Evolutionary conservation across 1,284 basidiomycete species (phyloP).

Genomic region (Volvariella surrecta): DNA sequence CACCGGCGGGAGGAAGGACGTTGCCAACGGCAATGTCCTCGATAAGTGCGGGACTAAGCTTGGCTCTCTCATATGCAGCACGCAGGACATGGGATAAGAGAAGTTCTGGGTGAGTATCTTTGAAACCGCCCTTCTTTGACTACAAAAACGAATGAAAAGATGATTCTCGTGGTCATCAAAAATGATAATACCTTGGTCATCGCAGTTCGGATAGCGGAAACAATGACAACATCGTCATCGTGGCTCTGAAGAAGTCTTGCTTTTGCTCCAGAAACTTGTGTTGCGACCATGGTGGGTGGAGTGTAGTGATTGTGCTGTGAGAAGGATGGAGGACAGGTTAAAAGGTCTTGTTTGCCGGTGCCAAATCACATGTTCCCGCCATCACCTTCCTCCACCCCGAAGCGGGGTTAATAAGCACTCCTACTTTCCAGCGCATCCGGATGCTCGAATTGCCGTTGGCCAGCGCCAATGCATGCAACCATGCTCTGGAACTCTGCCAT

Average conservation of each 20-base stretch:
- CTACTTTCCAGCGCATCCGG: no score
- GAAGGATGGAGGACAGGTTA: no score
- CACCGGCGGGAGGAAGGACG: slow-evolving; percentile 89
- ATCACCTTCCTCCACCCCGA: no score
- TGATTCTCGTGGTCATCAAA: neutral
- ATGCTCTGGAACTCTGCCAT: no score
- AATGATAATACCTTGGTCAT: slow-evolving; percentile 67
- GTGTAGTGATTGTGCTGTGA: no score
- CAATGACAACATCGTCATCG: slow-evolving; percentile 85
- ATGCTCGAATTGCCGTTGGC: no score
- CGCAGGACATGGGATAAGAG: slow-evolving; percentile 79
- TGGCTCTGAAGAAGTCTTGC: slow-evolving; percentile 31
- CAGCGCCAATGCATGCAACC: no score
- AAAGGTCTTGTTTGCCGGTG: no score
- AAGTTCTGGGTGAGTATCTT: slow-evolving; percentile 88
- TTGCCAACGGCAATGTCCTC: slow-evolving; percentile 92
- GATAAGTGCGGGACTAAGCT: slow-evolving; percentile 74
- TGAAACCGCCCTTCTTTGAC: slow-evolving; percentile 90
- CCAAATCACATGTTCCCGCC: no score
- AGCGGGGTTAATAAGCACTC: no score
- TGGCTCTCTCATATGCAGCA: slow-evolving; percentile 57
- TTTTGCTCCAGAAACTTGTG: slow-evolving; percentile 21
- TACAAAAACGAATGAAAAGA: slow-evolving; percentile 16
- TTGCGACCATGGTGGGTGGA: neutral
- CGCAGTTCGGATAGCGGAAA: slow-evolving; percentile 82